phyloP scores from a whole-genome alignment of 176 grass and related monocot species.

The maize (Zea mays) region Zm-B73-REFERENCE-NAM-5.0 NC_050100.1:139879501-139880000 shows the following conservation, averaged over 20 bases:
- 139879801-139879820: conserved; percentile 54
- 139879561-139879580: too few relatives aligned
- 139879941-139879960: too few relatives aligned
- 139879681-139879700: conserved; percentile 61
- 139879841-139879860: conserved; percentile 49
- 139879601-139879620: too few relatives aligned
- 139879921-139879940: conserved; percentile 49
- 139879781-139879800: conserved; percentile 55
- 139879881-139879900: conserved; percentile 56
- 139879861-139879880: conserved; percentile 54
- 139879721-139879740: conserved; percentile 61
- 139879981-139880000: too few relatives aligned
- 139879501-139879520: conserved; percentile 48
- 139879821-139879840: conserved; percentile 22
- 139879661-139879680: conserved; percentile 52
- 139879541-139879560: too few relatives aligned
- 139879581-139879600: too few relatives aligned
- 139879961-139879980: too few relatives aligned
- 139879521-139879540: conserved; percentile 40
- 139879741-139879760: conserved; percentile 37
- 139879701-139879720: conserved; percentile 72
- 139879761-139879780: conserved; percentile 54
- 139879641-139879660: too few relatives aligned
- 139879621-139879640: too few relatives aligned
- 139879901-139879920: conserved; percentile 54